Conservation (phyloP, 768 basidiomycete genomes). For the Leccinum ochraceum region DNA sequence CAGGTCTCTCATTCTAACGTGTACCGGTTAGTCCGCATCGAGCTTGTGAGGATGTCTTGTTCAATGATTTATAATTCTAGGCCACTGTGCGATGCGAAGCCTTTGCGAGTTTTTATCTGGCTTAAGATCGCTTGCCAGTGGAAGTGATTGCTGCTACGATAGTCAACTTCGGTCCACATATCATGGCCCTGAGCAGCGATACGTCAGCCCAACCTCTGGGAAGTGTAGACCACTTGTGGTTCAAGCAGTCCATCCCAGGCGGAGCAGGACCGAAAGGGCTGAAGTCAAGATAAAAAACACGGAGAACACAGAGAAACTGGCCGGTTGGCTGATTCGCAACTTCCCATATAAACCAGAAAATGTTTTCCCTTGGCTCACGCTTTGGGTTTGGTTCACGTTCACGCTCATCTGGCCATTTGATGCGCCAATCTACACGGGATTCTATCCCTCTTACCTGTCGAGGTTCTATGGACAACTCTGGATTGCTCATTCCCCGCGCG, state of each 20-base stretch:
- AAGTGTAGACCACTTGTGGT: too few relatives aligned
- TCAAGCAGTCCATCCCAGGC: too few relatives aligned
- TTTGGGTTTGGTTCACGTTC: slow-evolving; percentile 19
- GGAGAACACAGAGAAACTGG: too few relatives aligned
- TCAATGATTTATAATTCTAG: neutral
- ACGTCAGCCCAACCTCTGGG: too few relatives aligned
- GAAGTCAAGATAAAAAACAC: too few relatives aligned
- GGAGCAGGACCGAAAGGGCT: too few relatives aligned
- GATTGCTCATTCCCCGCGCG: slow-evolving; percentile 22
- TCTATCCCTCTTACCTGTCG: slow-evolving; percentile 22
- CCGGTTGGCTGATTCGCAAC: too few relatives aligned
- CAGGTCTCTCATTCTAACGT: neutral
- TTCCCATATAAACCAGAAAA: neutral
- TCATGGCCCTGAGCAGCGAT: too few relatives aligned
- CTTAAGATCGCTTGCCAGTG: neutral
- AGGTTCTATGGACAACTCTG: slow-evolving; percentile 27
- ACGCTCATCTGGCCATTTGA: slow-evolving; percentile 20
- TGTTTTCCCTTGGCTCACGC: slow-evolving; percentile 12
- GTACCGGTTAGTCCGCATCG: slow-evolving; percentile 7
- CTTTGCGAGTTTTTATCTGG: neutral
- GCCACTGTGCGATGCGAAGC: too few relatives aligned
- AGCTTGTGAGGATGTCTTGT: neutral
- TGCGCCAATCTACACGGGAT: neutral
- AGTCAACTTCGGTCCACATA: too few relatives aligned
- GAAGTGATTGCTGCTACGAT: too few relatives aligned